Percentiles rank a stretch among this genome's conserved stretches.
These are phyloP conservation scores for Fusarium sp. DNA, from an alignment of 2,329 filamentous ascomycete genomes.

Conservation along the genomic window DNA sequence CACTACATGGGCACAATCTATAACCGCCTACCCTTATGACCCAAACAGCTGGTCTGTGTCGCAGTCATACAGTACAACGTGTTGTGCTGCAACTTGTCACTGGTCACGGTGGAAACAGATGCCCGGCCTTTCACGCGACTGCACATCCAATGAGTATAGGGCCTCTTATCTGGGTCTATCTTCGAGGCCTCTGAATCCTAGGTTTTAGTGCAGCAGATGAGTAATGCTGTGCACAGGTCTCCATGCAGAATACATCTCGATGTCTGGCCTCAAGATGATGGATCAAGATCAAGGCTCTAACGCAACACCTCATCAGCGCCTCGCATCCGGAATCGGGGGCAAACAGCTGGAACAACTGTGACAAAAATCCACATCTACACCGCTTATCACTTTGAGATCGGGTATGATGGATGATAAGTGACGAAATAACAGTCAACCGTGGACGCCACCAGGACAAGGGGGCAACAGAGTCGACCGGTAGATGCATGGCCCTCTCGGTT, in stretches of 20 bases:
- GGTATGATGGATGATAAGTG: constrained; percentile 24
- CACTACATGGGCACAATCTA: constrained; percentile 11
- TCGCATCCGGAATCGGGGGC: constrained; percentile 7
- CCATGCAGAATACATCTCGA: neutral
- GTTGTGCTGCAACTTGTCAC: constrained; percentile 22
- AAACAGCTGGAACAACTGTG: neutral
- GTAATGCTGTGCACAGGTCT: constrained; percentile 1
- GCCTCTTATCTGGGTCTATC: constrained; percentile 35
- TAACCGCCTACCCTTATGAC: neutral
- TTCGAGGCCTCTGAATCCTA: neutral
- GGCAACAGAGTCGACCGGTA: constrained; percentile 10
- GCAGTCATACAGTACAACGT: constrained; percentile 6
- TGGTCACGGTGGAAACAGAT: constrained; percentile 23
- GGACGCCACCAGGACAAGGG: constrained; percentile 12
- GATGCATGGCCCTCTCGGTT: constrained; percentile 12
- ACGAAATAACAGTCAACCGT: constrained; percentile 6
- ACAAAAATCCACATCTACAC: constrained; percentile 8
- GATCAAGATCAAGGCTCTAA: neutral
- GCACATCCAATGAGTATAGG: constrained; percentile 29
- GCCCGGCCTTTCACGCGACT: constrained; percentile 19
- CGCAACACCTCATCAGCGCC: constrained; percentile 6
- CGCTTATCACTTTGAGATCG: constrained; percentile 31
- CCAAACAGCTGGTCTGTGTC: constrained; percentile 11
- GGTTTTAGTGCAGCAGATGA: constrained; percentile 6
- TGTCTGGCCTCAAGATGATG: neutral